Evolutionary conservation across 257 asterid genomes (phyloP).

Genomic region (Solanum pennellii): DNA sequence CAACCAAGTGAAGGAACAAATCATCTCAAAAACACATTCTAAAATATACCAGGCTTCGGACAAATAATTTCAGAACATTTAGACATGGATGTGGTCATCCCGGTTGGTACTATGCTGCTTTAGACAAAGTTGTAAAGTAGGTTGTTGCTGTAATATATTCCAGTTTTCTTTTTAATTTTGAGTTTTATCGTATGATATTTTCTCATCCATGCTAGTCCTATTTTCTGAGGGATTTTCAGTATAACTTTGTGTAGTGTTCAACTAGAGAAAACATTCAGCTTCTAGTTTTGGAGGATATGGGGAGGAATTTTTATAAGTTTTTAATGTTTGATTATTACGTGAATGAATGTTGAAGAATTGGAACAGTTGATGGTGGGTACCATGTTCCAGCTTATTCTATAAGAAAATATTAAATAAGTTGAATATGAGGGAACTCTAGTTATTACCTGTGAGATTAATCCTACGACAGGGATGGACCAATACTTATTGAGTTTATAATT

Average conservation of each 20-base stretch:
- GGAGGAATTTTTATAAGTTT: background rate
- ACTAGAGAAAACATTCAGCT: background rate
- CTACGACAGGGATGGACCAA: background rate
- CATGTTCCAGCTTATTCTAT: background rate
- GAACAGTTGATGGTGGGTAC: background rate
- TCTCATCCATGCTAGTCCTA: background rate
- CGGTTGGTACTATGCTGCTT: background rate
- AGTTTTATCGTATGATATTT: conserved; percentile 24
- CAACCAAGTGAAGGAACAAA: too few relatives aligned
- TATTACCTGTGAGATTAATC: background rate
- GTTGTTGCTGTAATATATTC: conserved; percentile 1
- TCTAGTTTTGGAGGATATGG: background rate
- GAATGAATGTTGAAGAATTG: background rate
- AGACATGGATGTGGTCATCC: background rate
- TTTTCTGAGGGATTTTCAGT: background rate
- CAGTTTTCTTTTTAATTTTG: background rate
- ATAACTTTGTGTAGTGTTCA: background rate
- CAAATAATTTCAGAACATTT: background rate
- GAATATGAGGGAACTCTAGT: background rate
- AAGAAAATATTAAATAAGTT: background rate
- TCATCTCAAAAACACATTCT: too few relatives aligned
- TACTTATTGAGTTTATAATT: too few relatives aligned
- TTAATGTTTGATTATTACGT: background rate
- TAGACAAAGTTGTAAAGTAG: background rate
- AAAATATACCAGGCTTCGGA: too few relatives aligned